Evolutionary conservation across 164 flowering plant genomes (phyloP), one percentile per base, ranked within the genome.

Genomic region (Taxillus chinensis): DNA sequence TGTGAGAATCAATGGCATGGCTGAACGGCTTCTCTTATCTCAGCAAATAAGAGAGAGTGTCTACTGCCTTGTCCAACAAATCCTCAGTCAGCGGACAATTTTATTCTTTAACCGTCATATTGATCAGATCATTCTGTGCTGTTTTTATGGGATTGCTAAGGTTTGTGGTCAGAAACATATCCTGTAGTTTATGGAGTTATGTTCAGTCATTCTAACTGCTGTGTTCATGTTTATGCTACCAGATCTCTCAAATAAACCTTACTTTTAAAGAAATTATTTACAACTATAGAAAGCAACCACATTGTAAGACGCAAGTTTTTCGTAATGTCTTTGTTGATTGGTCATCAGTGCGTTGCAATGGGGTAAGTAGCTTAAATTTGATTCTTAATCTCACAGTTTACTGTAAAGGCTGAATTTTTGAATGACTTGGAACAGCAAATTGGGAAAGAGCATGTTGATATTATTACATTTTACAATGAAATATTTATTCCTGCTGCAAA

Each of bases 101-200:
- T 80, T 95, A 41, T 86, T 89, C 70, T 92, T 95, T 71, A 87
- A 81, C 66, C 84, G 96, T 41, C 98, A 95, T 64, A 89, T 95
- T 61, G 99, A 95, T 72, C 98, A 91, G 79, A 87, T 95, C 57
- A 89, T 92, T 61, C 89, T 95, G 9, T 85, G 96, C 69, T 82
- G 95, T 77, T 78, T 95, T 64, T 95, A 95, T 74, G 95, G 93
- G 66, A 84, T 95, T 66, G 90, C 97, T 41, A 95, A 95, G 97
- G 99, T 95, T 41, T 75, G 82, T 52, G 46, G 37, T 42, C 11
- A 39, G 10, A 8, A 11, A 46, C 41, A 10, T 27, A 27, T 39
- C 8, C 49, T 41, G 57, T 5, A 64, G 13, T 43, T 43, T 51
- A 38, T 39, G 52, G 37, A 17, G 27, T 39, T 49, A 50, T 61